Evolutionary conservation across 2,329 filamentous ascomycete genomes (phyloP).

Genomic region (Ophiostoma pallidulum): DNA sequence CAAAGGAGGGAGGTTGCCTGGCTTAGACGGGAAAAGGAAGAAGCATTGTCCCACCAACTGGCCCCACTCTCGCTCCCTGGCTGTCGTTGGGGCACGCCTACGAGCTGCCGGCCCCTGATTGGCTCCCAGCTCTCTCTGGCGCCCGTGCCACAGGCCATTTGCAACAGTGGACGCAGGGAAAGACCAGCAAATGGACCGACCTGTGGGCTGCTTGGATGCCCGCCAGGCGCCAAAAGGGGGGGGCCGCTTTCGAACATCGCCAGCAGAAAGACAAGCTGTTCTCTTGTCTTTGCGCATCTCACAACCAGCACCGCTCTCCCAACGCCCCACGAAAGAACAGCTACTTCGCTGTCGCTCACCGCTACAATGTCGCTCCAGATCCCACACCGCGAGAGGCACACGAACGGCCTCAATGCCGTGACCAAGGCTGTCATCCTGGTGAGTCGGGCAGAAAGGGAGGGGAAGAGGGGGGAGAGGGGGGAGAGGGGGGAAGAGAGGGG

Average conservation of each 20-base stretch:
- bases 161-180: no score
- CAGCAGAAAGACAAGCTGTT: no score
- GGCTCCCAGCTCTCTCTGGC: no score
- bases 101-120: constrained; percentile 6
- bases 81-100: constrained; percentile 1
- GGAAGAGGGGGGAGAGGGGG: not conserved
- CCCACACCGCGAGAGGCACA: constrained; percentile 40
- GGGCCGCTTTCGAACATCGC: no score
- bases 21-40: constrained; percentile 3
- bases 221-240: no score
- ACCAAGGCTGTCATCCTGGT: constrained; percentile 96
- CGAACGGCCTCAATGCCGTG: constrained; percentile 44
- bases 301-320: not conserved
- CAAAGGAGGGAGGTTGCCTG: not conserved
- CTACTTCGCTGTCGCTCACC: no score
- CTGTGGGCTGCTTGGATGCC: no score
- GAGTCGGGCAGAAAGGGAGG: constrained; percentile 24
- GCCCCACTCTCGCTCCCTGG: not conserved
- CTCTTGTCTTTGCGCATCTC: no score
- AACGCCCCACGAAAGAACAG: not conserved
- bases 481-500: not conserved
- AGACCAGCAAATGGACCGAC: no score
- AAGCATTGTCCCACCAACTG: not conserved
- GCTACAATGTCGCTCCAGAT: constrained; percentile 50
- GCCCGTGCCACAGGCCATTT: no score